A percentile compares a stretch with the other conserved stretches of the same genome.
Evolutionary conservation across 2,329 filamentous ascomycete genomes (phyloP).

Genomic region (Paracorniculantispora psalliotae): DNA sequence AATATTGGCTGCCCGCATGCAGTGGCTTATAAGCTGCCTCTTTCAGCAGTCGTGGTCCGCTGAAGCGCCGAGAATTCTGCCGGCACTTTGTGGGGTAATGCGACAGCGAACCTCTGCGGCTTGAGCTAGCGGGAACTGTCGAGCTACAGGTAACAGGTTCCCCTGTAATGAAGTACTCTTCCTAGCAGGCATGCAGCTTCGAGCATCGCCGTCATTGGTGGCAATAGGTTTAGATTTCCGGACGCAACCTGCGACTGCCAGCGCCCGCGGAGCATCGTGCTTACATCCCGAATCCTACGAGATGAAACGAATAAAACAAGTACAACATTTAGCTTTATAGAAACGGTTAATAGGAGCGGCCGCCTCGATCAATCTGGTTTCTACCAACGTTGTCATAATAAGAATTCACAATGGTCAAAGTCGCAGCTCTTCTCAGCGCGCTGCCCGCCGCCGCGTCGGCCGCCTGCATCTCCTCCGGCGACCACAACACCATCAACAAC

Average conservation of each 20-base stretch:
- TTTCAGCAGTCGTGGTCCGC: not conserved
- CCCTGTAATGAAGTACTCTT: not conserved
- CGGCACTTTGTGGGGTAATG: conserved; percentile 12
- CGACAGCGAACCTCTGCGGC: not conserved
- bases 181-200: not conserved
- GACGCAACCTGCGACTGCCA: not conserved
- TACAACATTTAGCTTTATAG: too few species aligned
- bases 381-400: not conserved
- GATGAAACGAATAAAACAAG: not conserved
- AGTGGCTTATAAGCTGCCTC: not conserved
- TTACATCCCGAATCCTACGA: not conserved
- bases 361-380: too few species aligned
- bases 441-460: conserved; percentile 3
- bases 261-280: not conserved
- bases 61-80: conserved; percentile 7
- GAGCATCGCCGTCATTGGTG: not conserved
- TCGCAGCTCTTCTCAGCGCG: not conserved
- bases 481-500: conserved; percentile 19
- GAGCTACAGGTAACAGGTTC: not conserved
- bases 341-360: not conserved
- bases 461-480: conserved; percentile 19
- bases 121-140: not conserved
- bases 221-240: not conserved
- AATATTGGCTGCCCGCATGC: not conserved
- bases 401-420: not conserved